Percentiles rank a stretch among this genome's conserved stretches.
These are phyloP conservation scores for Dysphania ambrosioides DNA, from an alignment of 148 eudicot species.

Conservation along the genomic window DNA sequence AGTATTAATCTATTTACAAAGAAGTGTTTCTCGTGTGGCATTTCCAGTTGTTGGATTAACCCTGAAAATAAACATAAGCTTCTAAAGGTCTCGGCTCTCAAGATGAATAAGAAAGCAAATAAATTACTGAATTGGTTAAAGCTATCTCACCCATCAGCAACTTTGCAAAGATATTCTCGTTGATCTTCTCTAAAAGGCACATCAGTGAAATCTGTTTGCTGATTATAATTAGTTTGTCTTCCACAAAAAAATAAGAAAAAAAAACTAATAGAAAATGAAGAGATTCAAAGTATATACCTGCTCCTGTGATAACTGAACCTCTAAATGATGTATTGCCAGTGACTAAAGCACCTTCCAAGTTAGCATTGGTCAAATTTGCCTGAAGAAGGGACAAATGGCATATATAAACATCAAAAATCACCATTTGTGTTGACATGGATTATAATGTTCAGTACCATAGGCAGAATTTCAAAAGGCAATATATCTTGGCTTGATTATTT, in stretches of 20 bases:
- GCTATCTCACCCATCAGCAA: slow-evolving; percentile 75
- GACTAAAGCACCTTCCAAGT: slow-evolving; percentile 85
- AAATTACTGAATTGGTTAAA: not conserved
- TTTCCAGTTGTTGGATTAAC: slow-evolving; percentile 86
- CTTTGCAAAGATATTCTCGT: slow-evolving; percentile 74
- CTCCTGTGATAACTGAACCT: slow-evolving; percentile 83
- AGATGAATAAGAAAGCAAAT: not conserved
- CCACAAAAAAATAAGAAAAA: not conserved
- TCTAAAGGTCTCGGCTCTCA: not conserved
- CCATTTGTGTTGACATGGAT: not conserved
- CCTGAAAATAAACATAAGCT: slow-evolving; percentile 32
- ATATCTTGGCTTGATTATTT: not conserved
- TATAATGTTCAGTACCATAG: not conserved
- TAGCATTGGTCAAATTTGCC: slow-evolving; percentile 87
- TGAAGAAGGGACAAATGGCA: slow-evolving; percentile 20
- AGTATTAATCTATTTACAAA: slow-evolving; percentile 69
- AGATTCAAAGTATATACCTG: slow-evolving; percentile 42
- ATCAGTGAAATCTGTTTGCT: slow-evolving; percentile 76
- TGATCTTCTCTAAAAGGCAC: slow-evolving; percentile 94
- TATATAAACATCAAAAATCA: not conserved
- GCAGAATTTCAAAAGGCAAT: no score
- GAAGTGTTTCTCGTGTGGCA: slow-evolving; percentile 78
- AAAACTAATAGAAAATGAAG: not conserved
- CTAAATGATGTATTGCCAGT: slow-evolving; percentile 92
- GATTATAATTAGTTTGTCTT: not conserved